These are phyloP conservation scores for Amylocarpus encephaloides DNA, from an alignment of 2,329 filamentous ascomycete genomes.

Conservation along the genomic window DNA sequence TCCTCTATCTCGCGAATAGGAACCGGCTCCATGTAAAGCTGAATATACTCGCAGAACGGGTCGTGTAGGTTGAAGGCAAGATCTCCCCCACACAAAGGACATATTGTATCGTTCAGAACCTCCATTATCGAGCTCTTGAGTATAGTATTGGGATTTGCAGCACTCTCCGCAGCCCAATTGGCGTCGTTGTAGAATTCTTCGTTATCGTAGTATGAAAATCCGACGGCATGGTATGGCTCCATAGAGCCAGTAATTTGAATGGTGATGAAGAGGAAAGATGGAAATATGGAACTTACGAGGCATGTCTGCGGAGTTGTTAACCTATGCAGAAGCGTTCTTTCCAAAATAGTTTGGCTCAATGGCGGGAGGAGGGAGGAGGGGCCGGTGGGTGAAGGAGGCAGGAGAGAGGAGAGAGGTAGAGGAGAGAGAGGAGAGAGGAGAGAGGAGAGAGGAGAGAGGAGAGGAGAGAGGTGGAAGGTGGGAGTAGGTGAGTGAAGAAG, in stretches of 20 bases:
- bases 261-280: not conserved
- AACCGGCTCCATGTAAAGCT: too few relatives aligned
- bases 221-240: not conserved
- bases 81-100: too few relatives aligned
- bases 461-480: not conserved
- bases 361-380: not conserved
- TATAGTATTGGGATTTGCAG: too few relatives aligned
- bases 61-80: too few relatives aligned
- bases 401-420: not conserved
- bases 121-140: too few relatives aligned
- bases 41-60: too few relatives aligned
- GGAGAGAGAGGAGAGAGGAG: not conserved
- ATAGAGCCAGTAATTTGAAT: not conserved
- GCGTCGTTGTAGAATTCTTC: too few relatives aligned
- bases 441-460: not conserved
- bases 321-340: slow-evolving; percentile 6
- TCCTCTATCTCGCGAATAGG: too few relatives aligned
- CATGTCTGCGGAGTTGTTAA: slow-evolving; percentile 5
- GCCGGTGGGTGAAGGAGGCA: not conserved
- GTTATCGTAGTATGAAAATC: too few relatives aligned
- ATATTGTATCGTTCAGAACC: too few relatives aligned
- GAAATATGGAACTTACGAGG: slow-evolving; percentile 9
- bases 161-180: too few relatives aligned
- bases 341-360: not conserved
- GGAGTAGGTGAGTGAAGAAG: not conserved